Base-by-base conservation (phyloP, 139 green algal species). In the Coelastrella sp. region DNA sequence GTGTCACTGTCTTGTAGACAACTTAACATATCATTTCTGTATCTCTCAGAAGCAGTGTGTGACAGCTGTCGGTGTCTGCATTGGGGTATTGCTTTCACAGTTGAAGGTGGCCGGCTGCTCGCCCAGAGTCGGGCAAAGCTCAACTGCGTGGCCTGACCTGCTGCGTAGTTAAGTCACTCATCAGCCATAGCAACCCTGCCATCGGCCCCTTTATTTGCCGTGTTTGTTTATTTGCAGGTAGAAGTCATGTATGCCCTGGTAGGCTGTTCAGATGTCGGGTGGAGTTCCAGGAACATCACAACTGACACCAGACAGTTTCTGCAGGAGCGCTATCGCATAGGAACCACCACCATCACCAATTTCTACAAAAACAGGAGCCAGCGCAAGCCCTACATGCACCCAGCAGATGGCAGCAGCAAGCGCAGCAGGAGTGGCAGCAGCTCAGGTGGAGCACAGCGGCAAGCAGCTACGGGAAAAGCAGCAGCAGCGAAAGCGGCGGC, bases 341-440 rank as follows among this genome's bases (percentile, higher is more conserved):
- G 74, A 17, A 73, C 56, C 0, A 19, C 22, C 49, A 74, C 81
- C n/a, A 74, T 86, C 59, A 59, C 81, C 15, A 86, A 59, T 10
- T 86, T 86, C 81, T 86, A 75, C 81, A 86, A 86, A 11, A 86
- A 86, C 59, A 68, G 81, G 19, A 86, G 81, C 22, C 58, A 86
- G n/a, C 58, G 81, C 22, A 86, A 68, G 24, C 81, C 81, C 4
- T 86, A 86, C 81, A 85, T 58, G 58, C 24, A 8, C 11, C n/a
- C 15, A 15, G 22, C 59, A 7, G 81, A 11, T 24, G 17, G 57
- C 56, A 56, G 20, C 35, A 74, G 81, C 81, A 86, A 59, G 6
- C 65, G 81, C 22, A 86, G 59, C 81, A 86, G 81, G 63, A 83
- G 12, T 22, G 58, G 78, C 49, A 83, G 78, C 7, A 57, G 27